These are phyloP conservation scores for Sarcodon aspratus DNA, from an alignment of 768 basidiomycete genomes.

Conservation along the genomic window DNA sequence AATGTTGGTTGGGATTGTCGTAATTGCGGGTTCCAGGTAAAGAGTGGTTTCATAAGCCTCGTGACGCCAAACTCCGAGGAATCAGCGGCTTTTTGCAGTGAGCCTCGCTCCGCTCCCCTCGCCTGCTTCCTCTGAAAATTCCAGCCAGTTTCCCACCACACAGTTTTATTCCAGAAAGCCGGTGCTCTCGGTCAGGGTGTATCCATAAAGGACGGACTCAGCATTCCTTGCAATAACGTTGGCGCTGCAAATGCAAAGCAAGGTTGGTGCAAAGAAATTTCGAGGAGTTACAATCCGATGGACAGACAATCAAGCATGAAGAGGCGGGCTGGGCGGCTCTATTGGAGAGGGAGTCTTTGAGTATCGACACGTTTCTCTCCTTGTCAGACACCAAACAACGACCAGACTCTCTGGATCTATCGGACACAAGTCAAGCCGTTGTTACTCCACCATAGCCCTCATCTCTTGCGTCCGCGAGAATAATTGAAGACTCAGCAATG, in stretches of 20 bases:
- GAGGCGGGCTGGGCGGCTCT: slow-evolving; percentile 34
- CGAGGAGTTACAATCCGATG: slow-evolving; percentile 18
- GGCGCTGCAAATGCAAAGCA: slow-evolving; percentile 59
- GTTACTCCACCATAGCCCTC: slow-evolving; percentile 41
- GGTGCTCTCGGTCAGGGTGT: slow-evolving; percentile 65
- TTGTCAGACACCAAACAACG: slow-evolving; percentile 37
- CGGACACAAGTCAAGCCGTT: slow-evolving; percentile 32
- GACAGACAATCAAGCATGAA: slow-evolving; percentile 19
- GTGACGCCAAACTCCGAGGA: too few relatives aligned
- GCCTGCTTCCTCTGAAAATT: slow-evolving; percentile 41
- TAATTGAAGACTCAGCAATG: slow-evolving; percentile 72
- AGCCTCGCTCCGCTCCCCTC: slow-evolving; percentile 65
- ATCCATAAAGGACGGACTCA: slow-evolving; percentile 61
- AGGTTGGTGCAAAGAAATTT: too few relatives aligned
- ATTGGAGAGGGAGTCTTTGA: slow-evolving; percentile 41
- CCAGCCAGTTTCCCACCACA: slow-evolving; percentile 29
- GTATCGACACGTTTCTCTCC: slow-evolving; percentile 50
- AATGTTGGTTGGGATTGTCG: too few relatives aligned
- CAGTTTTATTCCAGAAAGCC: slow-evolving; percentile 68
- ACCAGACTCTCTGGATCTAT: slow-evolving; percentile 67
- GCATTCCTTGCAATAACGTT: slow-evolving; percentile 45
- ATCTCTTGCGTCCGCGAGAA: slow-evolving; percentile 69
- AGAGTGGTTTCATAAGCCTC: too few relatives aligned
- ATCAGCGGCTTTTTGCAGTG: too few relatives aligned
- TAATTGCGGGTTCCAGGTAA: too few relatives aligned